phyloP scores from a whole-genome alignment of 2,329 filamentous ascomycete species.

The Herpomyces periplanetae region DNA sequence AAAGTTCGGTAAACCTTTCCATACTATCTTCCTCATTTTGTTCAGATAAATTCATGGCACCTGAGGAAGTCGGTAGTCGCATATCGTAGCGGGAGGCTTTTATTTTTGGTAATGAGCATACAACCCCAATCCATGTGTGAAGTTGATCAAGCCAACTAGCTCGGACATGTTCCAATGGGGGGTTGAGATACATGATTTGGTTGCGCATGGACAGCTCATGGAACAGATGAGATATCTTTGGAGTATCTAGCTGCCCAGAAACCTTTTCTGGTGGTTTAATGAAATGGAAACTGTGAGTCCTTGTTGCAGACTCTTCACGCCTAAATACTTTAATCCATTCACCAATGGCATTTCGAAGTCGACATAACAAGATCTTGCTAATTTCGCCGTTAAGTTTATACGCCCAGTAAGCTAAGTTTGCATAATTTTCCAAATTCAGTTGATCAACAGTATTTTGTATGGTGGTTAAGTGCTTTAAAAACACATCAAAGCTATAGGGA shows the following conservation, averaged over 20 bases:
- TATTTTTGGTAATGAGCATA: constrained; percentile 70
- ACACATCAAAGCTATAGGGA: constrained; percentile 35
- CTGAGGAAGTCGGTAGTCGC: constrained; percentile 21
- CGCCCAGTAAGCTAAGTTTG: constrained; percentile 73
- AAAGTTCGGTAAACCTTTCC: constrained; percentile 38
- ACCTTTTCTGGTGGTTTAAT: no score
- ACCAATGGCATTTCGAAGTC: constrained; percentile 43
- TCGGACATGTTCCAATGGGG: constrained; percentile 56
- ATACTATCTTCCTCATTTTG: constrained; percentile 17
- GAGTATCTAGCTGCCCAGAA: no score
- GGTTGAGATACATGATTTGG: constrained; percentile 82
- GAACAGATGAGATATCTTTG: constrained; percentile 28
- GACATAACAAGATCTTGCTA: constrained; percentile 33
- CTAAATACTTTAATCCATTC: constrained; percentile 64
- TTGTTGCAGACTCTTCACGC: constrained; percentile 10
- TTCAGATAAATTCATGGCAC: background rate
- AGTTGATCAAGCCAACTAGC: constrained; percentile 78
- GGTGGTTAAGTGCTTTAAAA: constrained; percentile 37
- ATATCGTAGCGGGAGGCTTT: constrained; percentile 87
- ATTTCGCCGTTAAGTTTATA: constrained; percentile 49
- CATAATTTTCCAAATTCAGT: constrained; percentile 76
- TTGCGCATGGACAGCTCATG: constrained; percentile 94
- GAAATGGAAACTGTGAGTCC: background rate
- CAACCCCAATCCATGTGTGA: constrained; percentile 63
- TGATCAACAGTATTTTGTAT: constrained; percentile 84